Conservation (phyloP, 2,329 filamentous ascomycete genomes). For the Dryadomyces quercus-mongolicae region DNA sequence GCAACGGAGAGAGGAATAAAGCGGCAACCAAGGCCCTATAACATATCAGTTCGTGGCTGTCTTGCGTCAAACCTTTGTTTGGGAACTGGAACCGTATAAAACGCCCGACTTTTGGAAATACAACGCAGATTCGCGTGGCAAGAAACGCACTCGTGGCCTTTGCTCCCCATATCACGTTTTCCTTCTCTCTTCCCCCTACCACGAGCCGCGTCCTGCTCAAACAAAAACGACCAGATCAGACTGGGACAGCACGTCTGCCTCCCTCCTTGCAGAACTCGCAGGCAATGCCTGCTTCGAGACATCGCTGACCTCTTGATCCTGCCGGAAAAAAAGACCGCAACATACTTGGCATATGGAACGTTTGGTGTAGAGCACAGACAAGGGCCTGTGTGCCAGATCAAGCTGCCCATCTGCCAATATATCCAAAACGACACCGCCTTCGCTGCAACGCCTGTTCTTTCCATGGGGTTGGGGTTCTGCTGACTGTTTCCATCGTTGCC, state of each 20-base stretch:
- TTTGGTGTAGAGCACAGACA: not conserved
- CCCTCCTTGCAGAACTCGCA: not conserved
- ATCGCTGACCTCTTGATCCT: too few species aligned
- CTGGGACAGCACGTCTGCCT: not conserved
- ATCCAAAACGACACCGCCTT: constrained; percentile 3
- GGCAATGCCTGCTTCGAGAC: too few species aligned
- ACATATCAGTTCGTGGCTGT: too few species aligned
- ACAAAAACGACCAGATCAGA: not conserved
- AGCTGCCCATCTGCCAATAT: not conserved
- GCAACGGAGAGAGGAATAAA: not conserved
- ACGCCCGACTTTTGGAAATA: constrained; percentile 2
- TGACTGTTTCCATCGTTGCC: too few species aligned
- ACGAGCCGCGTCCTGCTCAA: not conserved
- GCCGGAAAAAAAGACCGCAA: not conserved
- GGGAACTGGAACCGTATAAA: not conserved
- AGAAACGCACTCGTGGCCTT: not conserved
- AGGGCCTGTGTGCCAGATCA: not conserved
- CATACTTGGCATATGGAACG: too few species aligned
- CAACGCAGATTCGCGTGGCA: not conserved
- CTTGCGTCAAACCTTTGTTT: not conserved
- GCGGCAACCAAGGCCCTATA: too few species aligned
- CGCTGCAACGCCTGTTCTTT: not conserved
- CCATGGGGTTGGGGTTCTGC: not conserved
- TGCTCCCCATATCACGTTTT: not conserved
- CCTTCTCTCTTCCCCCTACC: not conserved